A percentile compares a stretch with the other conserved stretches of the same genome.
Evolutionary conservation across 1,284 basidiomycete genomes (phyloP).

Genomic region (Malassezia vespertilionis): DNA sequence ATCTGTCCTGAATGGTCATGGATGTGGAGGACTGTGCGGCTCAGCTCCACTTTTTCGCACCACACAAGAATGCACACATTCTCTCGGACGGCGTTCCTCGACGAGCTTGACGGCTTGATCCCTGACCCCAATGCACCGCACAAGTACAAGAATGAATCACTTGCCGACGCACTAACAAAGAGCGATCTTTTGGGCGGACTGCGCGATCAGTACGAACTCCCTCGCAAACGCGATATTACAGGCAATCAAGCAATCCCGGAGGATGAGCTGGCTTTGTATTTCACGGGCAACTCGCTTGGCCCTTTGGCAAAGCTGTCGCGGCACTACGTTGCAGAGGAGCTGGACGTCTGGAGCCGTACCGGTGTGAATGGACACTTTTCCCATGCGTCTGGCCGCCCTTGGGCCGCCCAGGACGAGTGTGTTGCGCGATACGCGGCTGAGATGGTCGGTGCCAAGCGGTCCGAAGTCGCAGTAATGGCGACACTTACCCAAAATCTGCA

Average conservation of each 20-base stretch:
- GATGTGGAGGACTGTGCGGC: not conserved
- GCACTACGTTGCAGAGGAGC: conserved; percentile 67
- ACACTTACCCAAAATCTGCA: conserved; percentile 90
- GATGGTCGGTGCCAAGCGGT: conserved; percentile 71
- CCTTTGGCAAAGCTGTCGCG: conserved; percentile 65
- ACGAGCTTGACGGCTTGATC: not conserved
- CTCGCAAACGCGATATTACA: conserved; percentile 24
- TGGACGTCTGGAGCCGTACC: conserved; percentile 67
- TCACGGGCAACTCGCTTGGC: conserved; percentile 93
- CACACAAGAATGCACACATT: not conserved
- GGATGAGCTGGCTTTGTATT: conserved; percentile 56
- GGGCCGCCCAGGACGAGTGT: conserved; percentile 68
- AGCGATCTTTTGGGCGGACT: conserved; percentile 14
- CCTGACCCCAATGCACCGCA: not conserved
- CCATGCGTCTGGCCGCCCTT: conserved; percentile 70
- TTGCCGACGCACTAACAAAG: not conserved
- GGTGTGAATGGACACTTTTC: conserved; percentile 83
- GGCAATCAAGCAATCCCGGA: not conserved
- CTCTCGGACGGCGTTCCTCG: not conserved
- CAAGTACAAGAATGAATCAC: not conserved
- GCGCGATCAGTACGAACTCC: conserved; percentile 26
- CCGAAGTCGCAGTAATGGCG: conserved; percentile 86
- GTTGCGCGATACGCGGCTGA: conserved; percentile 67
- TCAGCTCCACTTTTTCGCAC: conserved; percentile 1
- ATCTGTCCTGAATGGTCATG: conserved; percentile 47